phyloP scores from a whole-genome alignment of 1,284 basidiomycete species.

The Marasmius fiardii region DNA sequence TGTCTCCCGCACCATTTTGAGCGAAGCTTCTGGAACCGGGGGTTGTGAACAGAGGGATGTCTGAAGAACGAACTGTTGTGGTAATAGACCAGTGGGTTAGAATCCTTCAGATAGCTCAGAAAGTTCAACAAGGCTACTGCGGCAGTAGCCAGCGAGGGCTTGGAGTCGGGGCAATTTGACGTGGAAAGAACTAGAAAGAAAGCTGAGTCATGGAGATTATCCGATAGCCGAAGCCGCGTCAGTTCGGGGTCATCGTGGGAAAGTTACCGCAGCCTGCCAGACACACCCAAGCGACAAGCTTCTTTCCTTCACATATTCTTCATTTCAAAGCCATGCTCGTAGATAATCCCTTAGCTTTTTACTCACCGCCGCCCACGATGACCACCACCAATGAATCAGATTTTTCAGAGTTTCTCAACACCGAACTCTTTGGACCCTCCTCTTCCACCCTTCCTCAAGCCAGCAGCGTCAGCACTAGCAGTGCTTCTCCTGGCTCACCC shows the following conservation, averaged over 20 bases:
- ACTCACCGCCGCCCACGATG: neutral
- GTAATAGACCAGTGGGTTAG: neutral
- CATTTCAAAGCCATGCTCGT: constrained; percentile 8
- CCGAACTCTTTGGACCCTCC: constrained; percentile 13
- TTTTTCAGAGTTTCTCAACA: constrained; percentile 13
- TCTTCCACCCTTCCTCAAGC: neutral
- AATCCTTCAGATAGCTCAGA: neutral
- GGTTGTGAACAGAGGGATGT: neutral
- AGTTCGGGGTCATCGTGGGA: constrained; percentile 3
- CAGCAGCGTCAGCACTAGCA: neutral
- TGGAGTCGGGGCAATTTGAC: neutral
- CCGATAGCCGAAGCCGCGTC: constrained; percentile 4
- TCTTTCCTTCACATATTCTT: neutral
- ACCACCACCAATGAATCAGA: constrained; percentile 3
- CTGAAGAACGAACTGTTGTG: neutral
- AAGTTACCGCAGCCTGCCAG: neutral
- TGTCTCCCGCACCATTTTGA: neutral
- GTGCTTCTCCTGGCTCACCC: constrained; percentile 3
- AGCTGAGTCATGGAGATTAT: neutral
- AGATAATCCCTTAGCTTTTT: constrained; percentile 9
- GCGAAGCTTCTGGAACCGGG: neutral
- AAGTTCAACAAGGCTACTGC: neutral
- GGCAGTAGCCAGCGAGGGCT: neutral
- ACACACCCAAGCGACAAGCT: neutral
- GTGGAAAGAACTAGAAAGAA: neutral